Conservation (phyloP, 228 moss, liverwort and hornwort species). For the Sphagnum magellanicum region DNA sequence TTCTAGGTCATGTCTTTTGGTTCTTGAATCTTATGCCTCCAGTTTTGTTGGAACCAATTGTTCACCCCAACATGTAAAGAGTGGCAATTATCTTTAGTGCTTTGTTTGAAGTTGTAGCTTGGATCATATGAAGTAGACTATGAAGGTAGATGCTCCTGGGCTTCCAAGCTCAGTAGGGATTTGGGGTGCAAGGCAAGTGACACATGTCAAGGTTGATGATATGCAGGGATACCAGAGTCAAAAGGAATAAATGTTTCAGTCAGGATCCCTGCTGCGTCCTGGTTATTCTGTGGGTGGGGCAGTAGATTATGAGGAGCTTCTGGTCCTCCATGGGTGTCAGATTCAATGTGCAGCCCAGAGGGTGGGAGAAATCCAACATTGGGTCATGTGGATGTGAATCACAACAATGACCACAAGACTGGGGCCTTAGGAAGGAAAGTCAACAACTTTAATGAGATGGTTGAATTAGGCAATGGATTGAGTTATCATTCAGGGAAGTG, state of each 20-base stretch:
- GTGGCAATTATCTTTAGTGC: background rate
- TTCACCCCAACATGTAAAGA: background rate
- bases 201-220: conserved; percentile 1
- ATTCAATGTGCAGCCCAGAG: conserved; percentile 42
- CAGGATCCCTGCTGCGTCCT: conserved; percentile 66
- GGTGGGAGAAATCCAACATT: conserved; percentile 19
- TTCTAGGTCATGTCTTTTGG: too few species aligned
- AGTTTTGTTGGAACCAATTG: background rate
- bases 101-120: background rate
- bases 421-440: conserved; percentile 26
- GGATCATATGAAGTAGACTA: background rate
- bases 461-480: conserved; percentile 56
- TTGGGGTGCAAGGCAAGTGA: background rate
- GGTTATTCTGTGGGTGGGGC: conserved; percentile 55
- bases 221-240: conserved; percentile 64
- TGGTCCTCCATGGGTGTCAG: conserved; percentile 61
- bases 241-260: conserved; percentile 61
- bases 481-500: conserved; percentile 35
- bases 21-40: too few species aligned
- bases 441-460: conserved; percentile 36
- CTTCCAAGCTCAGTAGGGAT: background rate
- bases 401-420: conserved; percentile 37
- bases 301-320: conserved; percentile 61
- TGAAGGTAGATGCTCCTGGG: background rate
- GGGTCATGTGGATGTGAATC: conserved; percentile 36